A percentile compares a stretch with the other conserved stretches of the same genome.
Evolutionary conservation across 371 early-diverging fungal species (phyloP).

Genomic region (Haplosporangium sp.): DNA sequence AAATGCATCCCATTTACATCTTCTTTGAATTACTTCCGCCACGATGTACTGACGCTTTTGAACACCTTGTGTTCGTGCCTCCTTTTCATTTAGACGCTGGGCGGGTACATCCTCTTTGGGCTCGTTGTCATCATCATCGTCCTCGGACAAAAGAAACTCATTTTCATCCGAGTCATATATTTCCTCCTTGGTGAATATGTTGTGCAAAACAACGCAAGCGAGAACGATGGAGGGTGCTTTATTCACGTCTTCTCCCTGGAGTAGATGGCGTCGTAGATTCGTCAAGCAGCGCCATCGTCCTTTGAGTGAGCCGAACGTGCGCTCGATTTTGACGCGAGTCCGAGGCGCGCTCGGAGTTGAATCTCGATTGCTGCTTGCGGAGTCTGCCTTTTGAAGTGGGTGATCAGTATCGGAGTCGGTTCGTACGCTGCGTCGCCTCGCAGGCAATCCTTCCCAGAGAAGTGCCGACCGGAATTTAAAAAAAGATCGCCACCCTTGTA

Average conservation of each 20-base stretch:
- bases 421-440: constrained; percentile 16
- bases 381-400: constrained; percentile 6
- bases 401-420: constrained; percentile 7
- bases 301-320: constrained; percentile 18
- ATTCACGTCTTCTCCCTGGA: background rate
- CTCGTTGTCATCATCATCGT: background rate
- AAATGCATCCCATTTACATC: background rate
- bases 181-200: constrained; percentile 10
- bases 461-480: background rate
- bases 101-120: too few relatives aligned
- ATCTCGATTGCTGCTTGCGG: background rate
- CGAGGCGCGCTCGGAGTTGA: constrained; percentile 4
- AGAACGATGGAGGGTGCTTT: background rate
- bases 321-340: constrained; percentile 14
- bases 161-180: constrained; percentile 3
- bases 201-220: constrained; percentile 20
- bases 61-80: background rate
- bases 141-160: background rate
- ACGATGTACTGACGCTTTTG: background rate
- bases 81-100: background rate
- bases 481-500: constrained; percentile 7
- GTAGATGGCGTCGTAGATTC: constrained; percentile 1
- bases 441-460: constrained; percentile 9
- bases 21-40: constrained; percentile 1
- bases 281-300: constrained; percentile 4